A percentile compares a stretch with the other conserved stretches of the same genome.
Conservation (phyloP, 768 basidiomycete genomes). For the Suillus decipiens region DNA sequence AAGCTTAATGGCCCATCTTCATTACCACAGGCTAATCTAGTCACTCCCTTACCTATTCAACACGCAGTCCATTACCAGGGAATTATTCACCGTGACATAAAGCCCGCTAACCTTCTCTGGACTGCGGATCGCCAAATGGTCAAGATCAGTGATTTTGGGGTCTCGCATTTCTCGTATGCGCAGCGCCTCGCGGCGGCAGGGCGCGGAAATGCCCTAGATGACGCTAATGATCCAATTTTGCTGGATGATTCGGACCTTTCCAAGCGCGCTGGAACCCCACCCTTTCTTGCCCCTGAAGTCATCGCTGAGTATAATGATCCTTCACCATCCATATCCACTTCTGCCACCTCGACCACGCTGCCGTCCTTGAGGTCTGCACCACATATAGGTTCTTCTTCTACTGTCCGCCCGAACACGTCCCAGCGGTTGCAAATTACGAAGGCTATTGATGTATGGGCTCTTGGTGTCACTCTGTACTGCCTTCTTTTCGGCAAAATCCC, state of each 20-base stretch:
- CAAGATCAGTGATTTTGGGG: constrained; percentile 98
- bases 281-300: constrained; percentile 96
- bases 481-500: constrained; percentile 88
- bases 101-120: constrained; percentile 96
- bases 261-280: constrained; percentile 92
- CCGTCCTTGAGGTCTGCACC: constrained; percentile 31
- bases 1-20: constrained; percentile 36
- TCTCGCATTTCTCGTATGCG: constrained; percentile 93
- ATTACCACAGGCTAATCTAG: constrained; percentile 3
- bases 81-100: constrained; percentile 99
- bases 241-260: constrained; percentile 85
- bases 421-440: constrained; percentile 71
- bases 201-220: constrained; percentile 38
- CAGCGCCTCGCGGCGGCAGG: constrained; percentile 73
- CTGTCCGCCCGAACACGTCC: constrained; percentile 28
- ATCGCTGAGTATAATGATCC: constrained; percentile 61
- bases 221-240: constrained; percentile 61
- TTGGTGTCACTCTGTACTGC: constrained; percentile 95
- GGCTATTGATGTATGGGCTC: constrained; percentile 96
- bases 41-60: constrained; percentile 2
- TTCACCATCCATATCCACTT: constrained; percentile 34
- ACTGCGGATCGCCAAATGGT: constrained; percentile 82
- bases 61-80: constrained; percentile 89
- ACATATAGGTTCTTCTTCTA: constrained; percentile 32
- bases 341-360: constrained; percentile 32